phyloP scores from a whole-genome alignment of 2,329 filamentous ascomycete genomes.

The Cladosporium phlei region DNA sequence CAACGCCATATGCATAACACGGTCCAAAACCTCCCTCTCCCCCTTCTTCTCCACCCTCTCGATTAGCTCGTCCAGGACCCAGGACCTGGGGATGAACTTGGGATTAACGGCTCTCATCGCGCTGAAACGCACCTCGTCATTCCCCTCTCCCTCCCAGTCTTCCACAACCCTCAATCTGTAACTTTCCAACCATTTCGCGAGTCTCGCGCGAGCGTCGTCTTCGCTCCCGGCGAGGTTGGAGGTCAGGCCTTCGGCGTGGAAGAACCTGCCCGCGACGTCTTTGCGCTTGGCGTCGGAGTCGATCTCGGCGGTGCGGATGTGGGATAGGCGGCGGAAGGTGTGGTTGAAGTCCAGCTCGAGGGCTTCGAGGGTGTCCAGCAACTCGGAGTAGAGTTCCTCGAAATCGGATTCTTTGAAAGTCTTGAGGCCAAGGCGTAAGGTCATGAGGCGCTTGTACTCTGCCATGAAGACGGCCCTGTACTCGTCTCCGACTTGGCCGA shows the following conservation, averaged over 20 bases:
- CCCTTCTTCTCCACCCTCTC: conserved; percentile 77
- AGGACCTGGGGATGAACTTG: conserved; percentile 84
- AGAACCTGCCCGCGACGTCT: conserved; percentile 67
- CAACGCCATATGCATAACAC: conserved; percentile 76
- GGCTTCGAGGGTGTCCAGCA: conserved; percentile 75
- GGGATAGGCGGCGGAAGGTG: conserved; percentile 77
- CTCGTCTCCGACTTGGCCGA: conserved; percentile 75
- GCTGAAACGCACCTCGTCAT: conserved; percentile 59
- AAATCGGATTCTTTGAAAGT: conserved; percentile 69
- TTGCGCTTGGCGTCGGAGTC: conserved; percentile 60
- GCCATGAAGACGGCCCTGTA: conserved; percentile 80
- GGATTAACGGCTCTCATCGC: conserved; percentile 87
- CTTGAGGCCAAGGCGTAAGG: conserved; percentile 69
- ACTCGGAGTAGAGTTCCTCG: conserved; percentile 70
- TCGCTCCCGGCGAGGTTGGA: conserved; percentile 54
- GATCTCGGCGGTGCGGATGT: conserved; percentile 58
- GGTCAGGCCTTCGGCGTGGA: conserved; percentile 70
- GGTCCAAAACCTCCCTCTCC: conserved; percentile 71
- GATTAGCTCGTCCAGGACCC: conserved; percentile 92
- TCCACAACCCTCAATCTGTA: conserved; percentile 70
- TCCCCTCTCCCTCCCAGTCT: conserved; percentile 61
- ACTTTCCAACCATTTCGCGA: conserved; percentile 74
- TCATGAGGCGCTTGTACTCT: conserved; percentile 89
- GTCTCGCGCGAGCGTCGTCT: conserved; percentile 59
- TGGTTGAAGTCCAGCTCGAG: conserved; percentile 90